phyloP scores from a whole-genome alignment of 106 monocot species.

The Ottelia alismoides region DNA sequence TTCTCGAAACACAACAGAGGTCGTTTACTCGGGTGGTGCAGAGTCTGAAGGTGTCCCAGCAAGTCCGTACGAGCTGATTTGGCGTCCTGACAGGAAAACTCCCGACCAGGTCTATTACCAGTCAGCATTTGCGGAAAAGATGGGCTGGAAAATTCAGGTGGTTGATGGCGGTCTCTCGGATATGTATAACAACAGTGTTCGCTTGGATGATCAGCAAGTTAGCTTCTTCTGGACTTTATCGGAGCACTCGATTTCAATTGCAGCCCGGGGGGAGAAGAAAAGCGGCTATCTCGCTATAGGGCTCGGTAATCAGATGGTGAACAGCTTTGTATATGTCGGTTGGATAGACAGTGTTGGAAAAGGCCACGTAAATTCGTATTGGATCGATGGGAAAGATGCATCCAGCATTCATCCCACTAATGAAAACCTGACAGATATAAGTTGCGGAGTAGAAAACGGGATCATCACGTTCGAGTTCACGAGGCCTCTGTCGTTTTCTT shows the following conservation, averaged over 20 bases:
- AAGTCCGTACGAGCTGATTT: slow-evolving; percentile 47
- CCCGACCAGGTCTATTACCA: slow-evolving; percentile 74
- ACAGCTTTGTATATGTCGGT: slow-evolving; percentile 66
- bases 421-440: neutral
- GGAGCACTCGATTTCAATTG: slow-evolving; percentile 41
- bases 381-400: slow-evolving; percentile 2
- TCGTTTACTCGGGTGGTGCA: slow-evolving; percentile 55
- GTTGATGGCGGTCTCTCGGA: slow-evolving; percentile 74
- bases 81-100: slow-evolving; percentile 68
- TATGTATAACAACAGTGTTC: slow-evolving; percentile 72
- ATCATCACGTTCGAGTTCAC: slow-evolving; percentile 4
- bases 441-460: slow-evolving; percentile 1
- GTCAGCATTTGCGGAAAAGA: slow-evolving; percentile 49
- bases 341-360: slow-evolving; percentile 77
- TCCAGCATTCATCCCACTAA: neutral
- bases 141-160: slow-evolving; percentile 78
- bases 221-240: slow-evolving; percentile 62
- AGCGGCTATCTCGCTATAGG: too few species aligned
- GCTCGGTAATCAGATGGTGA: slow-evolving; percentile 62
- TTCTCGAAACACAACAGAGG: slow-evolving; percentile 42
- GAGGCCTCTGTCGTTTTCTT: neutral
- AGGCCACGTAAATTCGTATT: neutral
- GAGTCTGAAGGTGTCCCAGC: slow-evolving; percentile 82
- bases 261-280: slow-evolving; percentile 52
- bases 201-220: slow-evolving; percentile 69